Evolutionary conservation across 2,329 filamentous ascomycete genomes (phyloP), one percentile per base, ranked within the genome.

Genomic region (Cordyceps fumosorosea): DNA sequence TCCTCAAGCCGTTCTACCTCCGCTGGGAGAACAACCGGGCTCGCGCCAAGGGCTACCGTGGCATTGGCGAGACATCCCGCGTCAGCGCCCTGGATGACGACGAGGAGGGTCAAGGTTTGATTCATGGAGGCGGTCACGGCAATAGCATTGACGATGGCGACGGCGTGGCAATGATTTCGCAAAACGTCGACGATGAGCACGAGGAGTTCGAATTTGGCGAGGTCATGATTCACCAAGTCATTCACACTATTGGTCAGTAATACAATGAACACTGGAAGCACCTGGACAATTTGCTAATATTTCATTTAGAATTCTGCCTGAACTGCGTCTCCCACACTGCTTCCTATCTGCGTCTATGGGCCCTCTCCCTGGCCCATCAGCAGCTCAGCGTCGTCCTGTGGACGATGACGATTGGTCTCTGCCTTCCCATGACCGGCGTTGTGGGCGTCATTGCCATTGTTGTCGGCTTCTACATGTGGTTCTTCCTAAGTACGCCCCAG

Each of bases 241-340:
- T 99, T 72, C 96, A 98, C 80, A 98, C 93, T 20, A 98, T 98
- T 71, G 92, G 90, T 93, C 86, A 77, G 88, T 77, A 22, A 14
- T 8, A 24, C 20, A 12, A 8, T 11, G 29, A 7, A 3, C 11
- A 40, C 24, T 42, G 11, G 14, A 24, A 8, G 12, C 44, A 37
- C 11, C 1, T n/a, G 4, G 26, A 62, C 22, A 11, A 18, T 1
- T 42, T 52, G 56, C 73, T 79, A 72, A 79, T 65, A 37, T 10
- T 16, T 29, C 8, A 20, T 60, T 5, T 67, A 92, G 91, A 99
- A 83, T 99, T 99, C 81, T 99, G 95, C 74, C 84, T 99, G 69
- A 99, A 99, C 82, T 98, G 93, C 75, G 93, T 99, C 66, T 99
- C 95, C 34, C 95, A 99, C 78, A 99, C 96, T 5, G 95, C 95